Conservation (phyloP, 305 asterid species). For the Solanum chacoense region DNA sequence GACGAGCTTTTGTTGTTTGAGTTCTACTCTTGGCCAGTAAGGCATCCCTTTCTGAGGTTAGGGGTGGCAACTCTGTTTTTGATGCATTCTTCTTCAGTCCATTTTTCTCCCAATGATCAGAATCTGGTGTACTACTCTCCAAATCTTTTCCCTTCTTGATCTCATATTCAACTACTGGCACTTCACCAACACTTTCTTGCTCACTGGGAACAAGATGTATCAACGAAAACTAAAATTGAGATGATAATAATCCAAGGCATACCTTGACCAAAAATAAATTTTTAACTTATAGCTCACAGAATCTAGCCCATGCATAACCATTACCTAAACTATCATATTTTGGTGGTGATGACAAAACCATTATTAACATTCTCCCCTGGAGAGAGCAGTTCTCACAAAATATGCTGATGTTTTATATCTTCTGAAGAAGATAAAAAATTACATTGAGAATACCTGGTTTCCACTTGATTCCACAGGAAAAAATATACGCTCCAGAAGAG, state of each 20-base stretch:
- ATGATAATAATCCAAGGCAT: background rate
- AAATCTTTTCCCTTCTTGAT: slow-evolving; percentile 27
- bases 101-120: slow-evolving; percentile 33
- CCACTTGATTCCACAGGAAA: background rate
- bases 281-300: background rate
- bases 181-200: slow-evolving; percentile 36
- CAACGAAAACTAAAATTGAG: background rate
- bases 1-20: slow-evolving; percentile 62
- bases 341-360: background rate
- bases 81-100: slow-evolving; percentile 39
- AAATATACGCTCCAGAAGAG: background rate
- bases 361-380: background rate
- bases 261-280: background rate
- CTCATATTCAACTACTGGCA: slow-evolving; percentile 25
- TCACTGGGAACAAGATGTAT: slow-evolving; percentile 38
- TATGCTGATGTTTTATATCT: background rate
- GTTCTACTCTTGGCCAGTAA: slow-evolving; percentile 36
- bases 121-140: slow-evolving; percentile 35
- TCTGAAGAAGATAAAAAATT: background rate
- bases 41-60: slow-evolving; percentile 56
- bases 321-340: background rate
- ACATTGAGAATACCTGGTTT: background rate
- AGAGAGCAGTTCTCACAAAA: background rate
- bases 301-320: background rate
- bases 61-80: slow-evolving; percentile 39